Evolutionary conservation across 2,329 filamentous ascomycete species (phyloP).

Genomic region (Xylariomycetidae sp.): DNA sequence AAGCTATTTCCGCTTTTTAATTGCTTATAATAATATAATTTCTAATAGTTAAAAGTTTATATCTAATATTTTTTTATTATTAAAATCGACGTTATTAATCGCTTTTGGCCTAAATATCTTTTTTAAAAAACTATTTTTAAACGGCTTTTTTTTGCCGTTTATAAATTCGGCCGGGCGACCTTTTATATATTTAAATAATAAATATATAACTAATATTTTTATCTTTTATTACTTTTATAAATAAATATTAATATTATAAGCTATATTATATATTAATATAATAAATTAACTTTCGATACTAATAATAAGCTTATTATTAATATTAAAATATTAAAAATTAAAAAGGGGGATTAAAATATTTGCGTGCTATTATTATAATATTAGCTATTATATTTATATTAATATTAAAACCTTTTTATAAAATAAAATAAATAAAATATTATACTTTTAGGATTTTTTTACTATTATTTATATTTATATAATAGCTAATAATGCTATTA

Average conservation of each 20-base stretch:
- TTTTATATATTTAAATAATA: slow-evolving; percentile 23
- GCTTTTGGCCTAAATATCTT: slow-evolving; percentile 23
- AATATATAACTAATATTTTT: slow-evolving; percentile 20
- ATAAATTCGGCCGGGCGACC: slow-evolving; percentile 25
- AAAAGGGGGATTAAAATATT: slow-evolving; percentile 18
- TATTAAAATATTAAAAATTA: slow-evolving; percentile 16
- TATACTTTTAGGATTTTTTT: slow-evolving; percentile 9
- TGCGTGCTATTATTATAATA: slow-evolving; percentile 16
- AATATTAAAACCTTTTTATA: slow-evolving; percentile 1
- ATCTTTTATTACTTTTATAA: slow-evolving; percentile 10
- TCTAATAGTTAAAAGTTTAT: background rate
- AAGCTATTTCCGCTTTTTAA: background rate
- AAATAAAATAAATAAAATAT: slow-evolving; percentile 1
- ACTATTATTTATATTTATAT: slow-evolving; percentile 10
- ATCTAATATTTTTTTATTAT: too few species aligned
- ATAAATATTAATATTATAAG: slow-evolving; percentile 22
- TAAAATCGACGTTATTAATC: too few species aligned
- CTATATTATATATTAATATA: slow-evolving; percentile 26
- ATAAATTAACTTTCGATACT: slow-evolving; percentile 14
- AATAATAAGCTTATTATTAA: slow-evolving; percentile 19
- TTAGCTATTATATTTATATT: background rate
- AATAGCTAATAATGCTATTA: slow-evolving; percentile 4
- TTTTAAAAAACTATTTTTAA: slow-evolving; percentile 19
- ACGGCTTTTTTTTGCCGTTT: slow-evolving; percentile 20
- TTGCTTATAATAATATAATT: background rate